These are phyloP conservation scores for Microsporum ferrugineum DNA, from an alignment of 2,329 filamentous ascomycete species.

Conservation along the genomic window DNA sequence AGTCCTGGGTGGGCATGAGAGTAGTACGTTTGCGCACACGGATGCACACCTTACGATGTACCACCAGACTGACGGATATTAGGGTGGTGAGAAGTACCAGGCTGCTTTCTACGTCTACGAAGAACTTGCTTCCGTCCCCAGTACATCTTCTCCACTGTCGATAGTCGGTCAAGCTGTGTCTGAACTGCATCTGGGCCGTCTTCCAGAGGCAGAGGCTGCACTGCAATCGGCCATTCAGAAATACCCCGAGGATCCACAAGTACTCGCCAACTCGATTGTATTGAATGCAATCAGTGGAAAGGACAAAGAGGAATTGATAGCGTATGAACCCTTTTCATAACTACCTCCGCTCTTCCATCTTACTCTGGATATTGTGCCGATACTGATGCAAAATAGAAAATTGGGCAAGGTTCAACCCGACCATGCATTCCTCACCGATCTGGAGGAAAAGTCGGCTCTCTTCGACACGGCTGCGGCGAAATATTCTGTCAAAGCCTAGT, in stretches of 20 bases:
- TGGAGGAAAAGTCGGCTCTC: constrained; percentile 72
- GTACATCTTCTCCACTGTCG: constrained; percentile 62
- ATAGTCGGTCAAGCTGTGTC: constrained; percentile 82
- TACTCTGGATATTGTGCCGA: constrained; percentile 1
- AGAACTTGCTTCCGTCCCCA: constrained; percentile 79
- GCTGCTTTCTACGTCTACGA: constrained; percentile 96
- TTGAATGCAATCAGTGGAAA: constrained; percentile 67
- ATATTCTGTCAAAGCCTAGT: constrained; percentile 66
- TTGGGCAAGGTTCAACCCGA: constrained; percentile 47
- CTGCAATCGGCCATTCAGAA: constrained; percentile 68
- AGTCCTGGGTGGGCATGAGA: constrained; percentile 87
- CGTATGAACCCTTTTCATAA: constrained; percentile 40
- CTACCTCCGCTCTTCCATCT: neutral
- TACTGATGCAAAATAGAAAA: constrained; percentile 20
- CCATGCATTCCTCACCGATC: constrained; percentile 60
- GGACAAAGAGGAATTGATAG: constrained; percentile 50
- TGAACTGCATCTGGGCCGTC: constrained; percentile 77
- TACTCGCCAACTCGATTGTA: constrained; percentile 73
- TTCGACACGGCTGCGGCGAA: constrained; percentile 81
- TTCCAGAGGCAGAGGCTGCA: constrained; percentile 80
- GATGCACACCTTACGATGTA: neutral
- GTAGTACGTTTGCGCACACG: constrained; percentile 47
- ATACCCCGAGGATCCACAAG: constrained; percentile 58
- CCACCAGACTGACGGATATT: neutral
- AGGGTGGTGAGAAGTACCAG: constrained; percentile 94